Evolutionary conservation across 1,284 basidiomycete species (phyloP), one percentile per base, ranked within the genome.

Genomic region (Quambalaria eucalypti): DNA sequence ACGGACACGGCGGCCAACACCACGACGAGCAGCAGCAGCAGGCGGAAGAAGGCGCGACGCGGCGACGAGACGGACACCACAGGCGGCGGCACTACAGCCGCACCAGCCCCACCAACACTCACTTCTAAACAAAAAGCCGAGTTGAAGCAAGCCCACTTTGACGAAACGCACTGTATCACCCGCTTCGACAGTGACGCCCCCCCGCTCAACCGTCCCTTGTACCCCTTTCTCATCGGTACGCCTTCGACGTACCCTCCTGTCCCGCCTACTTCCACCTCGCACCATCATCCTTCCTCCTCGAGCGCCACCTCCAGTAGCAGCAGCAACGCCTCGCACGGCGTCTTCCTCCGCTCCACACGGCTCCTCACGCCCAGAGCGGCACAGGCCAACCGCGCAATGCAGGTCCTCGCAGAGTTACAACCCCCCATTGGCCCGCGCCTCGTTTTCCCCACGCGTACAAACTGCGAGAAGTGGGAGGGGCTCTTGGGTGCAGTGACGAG

Each of bases 381-480:
- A 50, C 54, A 73, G 33, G 56, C 59, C 28, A 52, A 53, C 10
- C 58, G 63, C 21, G 66, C 71, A 2, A 60, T 62, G 28, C 66
- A 74, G 50, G 64, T 65, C 21, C 56, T 75, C 2, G 58, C 64
- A 4, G 71, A 72, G 49, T 54, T 64, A 6, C 50, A 62, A 21
- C 71, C 71, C 8, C 61, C 68, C 25, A 57, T 74, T 23, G 65
- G 64, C 1, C 57, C 66, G 1, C 52, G 69, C 4, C 56, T 75
- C 8, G 64, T 71, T 33, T 76, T 71, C 59, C 71, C 74, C 2
- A 76, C 73, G 1, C 57, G 58, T 26, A 56, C 55, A 31, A 76
- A 76, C 29, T 61, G 68, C 12, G 73, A 74, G 42, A 72, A 69
- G 52, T 76, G 73, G 73, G 74, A 76, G 50, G 70, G 69, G 14